These are phyloP conservation scores for Lipomyces japonicus DNA, from an alignment of 805 yeast species.

Conservation along the genomic window DNA sequence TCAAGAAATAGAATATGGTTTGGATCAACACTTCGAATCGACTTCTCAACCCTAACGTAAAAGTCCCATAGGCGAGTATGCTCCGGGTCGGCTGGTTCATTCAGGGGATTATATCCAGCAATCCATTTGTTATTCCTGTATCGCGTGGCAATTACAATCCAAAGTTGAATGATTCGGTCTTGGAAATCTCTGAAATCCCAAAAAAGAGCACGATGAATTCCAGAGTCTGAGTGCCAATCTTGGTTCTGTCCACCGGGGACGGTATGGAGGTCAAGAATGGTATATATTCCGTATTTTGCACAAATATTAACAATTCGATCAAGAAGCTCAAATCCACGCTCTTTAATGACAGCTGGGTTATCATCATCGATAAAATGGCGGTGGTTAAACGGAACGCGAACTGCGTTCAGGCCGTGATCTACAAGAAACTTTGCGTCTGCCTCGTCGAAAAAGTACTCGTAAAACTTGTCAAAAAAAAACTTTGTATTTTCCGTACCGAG, in stretches of 20 bases:
- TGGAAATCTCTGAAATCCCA: slow-evolving; percentile 52
- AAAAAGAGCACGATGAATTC: slow-evolving; percentile 47
- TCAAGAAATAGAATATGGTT: slow-evolving; percentile 50
- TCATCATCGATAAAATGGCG: slow-evolving; percentile 49
- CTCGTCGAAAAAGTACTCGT: slow-evolving; percentile 54
- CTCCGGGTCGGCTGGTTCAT: slow-evolving; percentile 50
- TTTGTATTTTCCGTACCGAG: slow-evolving; percentile 49
- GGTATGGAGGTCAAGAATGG: slow-evolving; percentile 50
- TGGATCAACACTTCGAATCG: slow-evolving; percentile 45
- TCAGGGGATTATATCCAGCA: slow-evolving; percentile 53
- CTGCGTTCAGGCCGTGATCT: slow-evolving; percentile 44
- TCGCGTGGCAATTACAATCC: slow-evolving; percentile 46
- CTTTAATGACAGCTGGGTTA: slow-evolving; percentile 44
- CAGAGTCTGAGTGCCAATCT: slow-evolving; percentile 53
- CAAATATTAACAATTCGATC: slow-evolving; percentile 46
- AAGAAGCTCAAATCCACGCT: slow-evolving; percentile 45
- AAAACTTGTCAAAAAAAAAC: slow-evolving; percentile 50
- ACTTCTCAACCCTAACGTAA: slow-evolving; percentile 42
- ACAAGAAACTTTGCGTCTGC: slow-evolving; percentile 47
- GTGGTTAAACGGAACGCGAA: slow-evolving; percentile 52
- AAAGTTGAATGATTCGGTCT: slow-evolving; percentile 46
- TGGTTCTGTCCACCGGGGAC: slow-evolving; percentile 55
- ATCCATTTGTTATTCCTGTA: slow-evolving; percentile 48
- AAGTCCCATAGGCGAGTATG: slow-evolving; percentile 43
- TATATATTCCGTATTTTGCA: slow-evolving; percentile 47